Percentiles rank a stretch among this genome's conserved stretches.
Evolutionary conservation across 129 eudicot species (phyloP).

Genomic region (Ambrosia trifida): DNA sequence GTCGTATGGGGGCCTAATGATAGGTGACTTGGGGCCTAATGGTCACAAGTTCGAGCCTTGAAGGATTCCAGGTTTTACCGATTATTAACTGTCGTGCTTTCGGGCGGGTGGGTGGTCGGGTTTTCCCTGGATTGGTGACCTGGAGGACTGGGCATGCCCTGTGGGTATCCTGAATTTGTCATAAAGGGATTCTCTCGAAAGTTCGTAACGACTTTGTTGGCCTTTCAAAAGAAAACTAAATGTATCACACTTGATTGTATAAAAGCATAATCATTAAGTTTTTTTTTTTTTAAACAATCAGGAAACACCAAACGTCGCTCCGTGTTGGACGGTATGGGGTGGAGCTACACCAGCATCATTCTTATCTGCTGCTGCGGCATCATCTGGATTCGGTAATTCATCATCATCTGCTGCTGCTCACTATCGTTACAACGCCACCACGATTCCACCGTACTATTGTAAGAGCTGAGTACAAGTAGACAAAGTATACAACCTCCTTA

Average conservation of each 20-base stretch:
- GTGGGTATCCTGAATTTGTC: no score
- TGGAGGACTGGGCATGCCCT: no score
- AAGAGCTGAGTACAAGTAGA: conserved; percentile 30
- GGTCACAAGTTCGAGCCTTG: no score
- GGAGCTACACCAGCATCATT: conserved; percentile 25
- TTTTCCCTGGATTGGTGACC: no score
- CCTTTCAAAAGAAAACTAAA: no score
- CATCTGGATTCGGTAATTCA: conserved; percentile 82
- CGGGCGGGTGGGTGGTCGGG: no score
- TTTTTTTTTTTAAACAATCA: conserved; percentile 8
- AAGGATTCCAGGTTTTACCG: no score
- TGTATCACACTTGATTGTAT: background rate
- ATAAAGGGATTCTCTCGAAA: no score
- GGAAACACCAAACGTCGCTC: conserved; percentile 12
- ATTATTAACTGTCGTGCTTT: no score
- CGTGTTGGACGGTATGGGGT: background rate
- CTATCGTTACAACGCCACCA: conserved; percentile 13
- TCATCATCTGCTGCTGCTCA: conserved; percentile 31
- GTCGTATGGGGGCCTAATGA: no score
- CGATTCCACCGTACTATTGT: conserved; percentile 22
- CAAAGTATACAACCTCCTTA: background rate
- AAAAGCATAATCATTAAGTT: background rate
- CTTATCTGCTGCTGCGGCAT: conserved; percentile 67
- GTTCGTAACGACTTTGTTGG: no score
- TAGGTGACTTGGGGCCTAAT: no score